A percentile compares a stretch with the other conserved stretches of the same genome.
Conservation (phyloP, 805 yeast species). For the Candida qinlingensis region DNA sequence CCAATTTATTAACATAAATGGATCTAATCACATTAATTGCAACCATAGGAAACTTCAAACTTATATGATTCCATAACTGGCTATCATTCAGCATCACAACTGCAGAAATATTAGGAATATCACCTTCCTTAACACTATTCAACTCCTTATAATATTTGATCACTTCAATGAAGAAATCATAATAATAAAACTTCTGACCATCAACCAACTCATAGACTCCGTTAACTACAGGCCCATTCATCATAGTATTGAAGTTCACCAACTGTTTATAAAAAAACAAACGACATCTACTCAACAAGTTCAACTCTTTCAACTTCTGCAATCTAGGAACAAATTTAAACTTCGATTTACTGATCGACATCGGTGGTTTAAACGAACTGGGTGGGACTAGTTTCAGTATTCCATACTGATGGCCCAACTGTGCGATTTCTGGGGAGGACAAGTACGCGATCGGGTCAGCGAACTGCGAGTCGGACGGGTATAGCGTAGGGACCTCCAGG, state of each 20-base stretch:
- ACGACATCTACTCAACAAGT: slow-evolving; percentile 56
- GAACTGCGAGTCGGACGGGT: slow-evolving; percentile 52
- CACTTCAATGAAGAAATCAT: slow-evolving; percentile 35
- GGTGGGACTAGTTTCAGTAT: slow-evolving; percentile 76
- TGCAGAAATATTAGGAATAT: slow-evolving; percentile 9
- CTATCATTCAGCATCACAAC: slow-evolving; percentile 13
- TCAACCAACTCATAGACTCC: not conserved
- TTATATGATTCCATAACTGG: slow-evolving; percentile 23
- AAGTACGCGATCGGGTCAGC: slow-evolving; percentile 62
- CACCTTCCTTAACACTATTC: not conserved
- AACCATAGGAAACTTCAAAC: not conserved
- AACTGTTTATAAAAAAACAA: slow-evolving; percentile 57
- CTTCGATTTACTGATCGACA: slow-evolving; percentile 44
- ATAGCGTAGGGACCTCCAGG: slow-evolving; percentile 43
- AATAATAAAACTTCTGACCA: slow-evolving; percentile 24
- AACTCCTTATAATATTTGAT: slow-evolving; percentile 20
- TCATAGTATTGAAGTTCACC: slow-evolving; percentile 50
- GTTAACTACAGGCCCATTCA: slow-evolving; percentile 6
- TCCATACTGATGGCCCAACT: slow-evolving; percentile 56
- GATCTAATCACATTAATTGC: not conserved
- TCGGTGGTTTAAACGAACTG: slow-evolving; percentile 40
- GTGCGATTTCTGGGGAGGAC: slow-evolving; percentile 39
- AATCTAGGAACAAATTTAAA: slow-evolving; percentile 64
- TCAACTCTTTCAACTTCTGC: slow-evolving; percentile 63
- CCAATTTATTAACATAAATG: slow-evolving; percentile 6